Percentiles rank a stretch among this genome's conserved stretches.
Conservation (phyloP, 495 filamentous ascomycete genomes). For the Physcia stellaris region DNA sequence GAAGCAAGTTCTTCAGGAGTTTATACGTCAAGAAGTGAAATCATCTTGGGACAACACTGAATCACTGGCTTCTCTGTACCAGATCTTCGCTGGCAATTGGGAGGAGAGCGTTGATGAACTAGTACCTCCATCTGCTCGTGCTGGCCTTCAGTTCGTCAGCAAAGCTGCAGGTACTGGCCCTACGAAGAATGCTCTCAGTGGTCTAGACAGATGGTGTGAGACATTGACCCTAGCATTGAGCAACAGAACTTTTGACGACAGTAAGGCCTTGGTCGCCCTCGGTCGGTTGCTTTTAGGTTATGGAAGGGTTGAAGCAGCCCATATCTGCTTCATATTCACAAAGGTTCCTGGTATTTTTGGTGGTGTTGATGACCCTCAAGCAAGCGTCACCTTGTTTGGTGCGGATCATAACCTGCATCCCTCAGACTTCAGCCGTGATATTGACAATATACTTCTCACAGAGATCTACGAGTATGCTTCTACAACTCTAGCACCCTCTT, state of each 20-base stretch:
- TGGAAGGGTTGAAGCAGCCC: conserved; percentile 78
- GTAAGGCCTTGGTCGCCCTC: conserved; percentile 59
- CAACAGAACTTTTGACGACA: conserved; percentile 74
- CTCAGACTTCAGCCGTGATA: conserved; percentile 54
- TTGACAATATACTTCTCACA: conserved; percentile 74
- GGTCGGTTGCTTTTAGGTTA: conserved; percentile 78
- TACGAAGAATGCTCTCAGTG: conserved; percentile 62
- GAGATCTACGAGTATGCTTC: conserved; percentile 87
- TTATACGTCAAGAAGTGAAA: conserved; percentile 84
- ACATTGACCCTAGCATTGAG: conserved; percentile 72
- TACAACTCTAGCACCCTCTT: conserved; percentile 44
- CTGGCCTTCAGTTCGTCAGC: conserved; percentile 80
- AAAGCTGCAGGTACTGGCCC: conserved; percentile 44
- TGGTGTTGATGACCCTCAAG: conserved; percentile 69
- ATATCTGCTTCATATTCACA: conserved; percentile 67
- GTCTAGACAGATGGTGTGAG: conserved; percentile 87
- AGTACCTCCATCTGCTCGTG: conserved; percentile 84
- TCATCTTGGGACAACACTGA: conserved; percentile 60
- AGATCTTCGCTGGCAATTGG: conserved; percentile 82
- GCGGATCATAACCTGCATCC: conserved; percentile 58
- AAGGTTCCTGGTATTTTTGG: conserved; percentile 45
- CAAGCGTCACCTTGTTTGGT: conserved; percentile 71
- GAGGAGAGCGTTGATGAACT: conserved; percentile 94
- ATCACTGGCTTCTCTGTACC: conserved; percentile 79
- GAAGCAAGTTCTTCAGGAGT: conserved; percentile 89